phyloP scores from a whole-genome alignment of 2,329 filamentous ascomycete genomes.

The Trichoderma guizhouense region DNA sequence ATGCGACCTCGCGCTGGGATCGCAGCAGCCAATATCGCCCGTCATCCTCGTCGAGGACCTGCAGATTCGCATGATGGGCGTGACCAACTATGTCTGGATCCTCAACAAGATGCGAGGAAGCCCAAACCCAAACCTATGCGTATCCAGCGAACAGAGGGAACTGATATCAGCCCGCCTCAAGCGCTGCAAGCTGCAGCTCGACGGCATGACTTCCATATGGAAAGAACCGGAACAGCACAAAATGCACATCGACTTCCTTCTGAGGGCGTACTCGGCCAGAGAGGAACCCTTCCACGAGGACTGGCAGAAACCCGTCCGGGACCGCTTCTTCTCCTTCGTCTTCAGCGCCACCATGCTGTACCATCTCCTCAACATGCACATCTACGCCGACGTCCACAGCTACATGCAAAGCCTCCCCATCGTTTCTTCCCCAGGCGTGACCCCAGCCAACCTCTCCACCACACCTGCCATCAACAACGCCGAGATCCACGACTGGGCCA shows the following conservation, averaged over 20 bases:
- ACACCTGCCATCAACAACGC: conserved; percentile 18
- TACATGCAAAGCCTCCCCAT: conserved; percentile 28
- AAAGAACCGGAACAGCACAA: conserved; percentile 21
- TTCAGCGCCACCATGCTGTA: conserved; percentile 36
- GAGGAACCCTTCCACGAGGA: conserved; percentile 26
- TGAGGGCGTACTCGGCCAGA: conserved; percentile 30
- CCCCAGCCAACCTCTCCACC: conserved; percentile 19
- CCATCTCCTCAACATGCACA: conserved; percentile 36
- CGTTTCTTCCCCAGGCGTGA: conserved; percentile 11
- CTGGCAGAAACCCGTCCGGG: conserved; percentile 26
- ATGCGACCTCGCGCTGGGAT: conserved; percentile 29
- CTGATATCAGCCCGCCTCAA: conserved; percentile 11
- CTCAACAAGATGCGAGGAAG: conserved; percentile 28
- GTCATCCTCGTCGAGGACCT: conserved; percentile 35
- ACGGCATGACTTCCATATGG: conserved; percentile 19
- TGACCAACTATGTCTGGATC: conserved; percentile 32
- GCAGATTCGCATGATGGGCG: conserved; percentile 32
- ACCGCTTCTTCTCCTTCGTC: conserved; percentile 30
- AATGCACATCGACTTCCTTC: conserved; percentile 21
- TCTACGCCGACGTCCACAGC: conserved; percentile 34
- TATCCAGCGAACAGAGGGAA: conserved; percentile 3
- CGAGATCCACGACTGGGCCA: conserved; percentile 31
- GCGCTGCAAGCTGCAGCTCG: conserved; percentile 24
- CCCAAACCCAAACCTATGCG: conserved; percentile 18
- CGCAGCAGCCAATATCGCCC: conserved; percentile 27